phyloP scores from a whole-genome alignment of 805 yeast genomes.

The Lachancea sp. region DNA sequence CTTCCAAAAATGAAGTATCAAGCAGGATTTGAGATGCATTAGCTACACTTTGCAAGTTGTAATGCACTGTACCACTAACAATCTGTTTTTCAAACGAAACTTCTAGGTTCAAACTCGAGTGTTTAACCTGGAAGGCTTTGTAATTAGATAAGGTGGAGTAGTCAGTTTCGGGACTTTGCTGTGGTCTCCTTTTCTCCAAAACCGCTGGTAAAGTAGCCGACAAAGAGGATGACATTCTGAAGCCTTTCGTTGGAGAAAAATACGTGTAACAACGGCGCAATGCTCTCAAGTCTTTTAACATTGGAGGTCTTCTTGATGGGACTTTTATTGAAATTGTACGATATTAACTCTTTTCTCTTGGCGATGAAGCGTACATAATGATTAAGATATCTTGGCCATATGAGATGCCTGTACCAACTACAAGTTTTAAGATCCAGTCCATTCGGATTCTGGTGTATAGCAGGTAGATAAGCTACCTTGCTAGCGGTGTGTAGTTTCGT shows the following conservation, averaged over 20 bases:
- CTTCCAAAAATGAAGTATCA: slow-evolving; percentile 60
- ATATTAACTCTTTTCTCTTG: too few relatives aligned
- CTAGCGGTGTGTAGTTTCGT: too few relatives aligned
- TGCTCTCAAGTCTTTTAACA: neutral
- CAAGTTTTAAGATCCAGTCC: too few relatives aligned
- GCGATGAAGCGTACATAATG: neutral
- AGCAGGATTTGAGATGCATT: slow-evolving; percentile 41
- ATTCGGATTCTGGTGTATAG: too few relatives aligned
- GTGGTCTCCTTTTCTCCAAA: slow-evolving; percentile 29
- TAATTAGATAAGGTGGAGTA: slow-evolving; percentile 79
- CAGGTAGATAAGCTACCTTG: too few relatives aligned
- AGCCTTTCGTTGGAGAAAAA: neutral
- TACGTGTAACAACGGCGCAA: neutral
- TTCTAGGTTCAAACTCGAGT: slow-evolving; percentile 47
- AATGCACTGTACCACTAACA: slow-evolving; percentile 51
- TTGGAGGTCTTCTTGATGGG: neutral
- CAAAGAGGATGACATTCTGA: neutral
- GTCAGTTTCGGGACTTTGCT: slow-evolving; percentile 47
- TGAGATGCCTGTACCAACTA: too few relatives aligned
- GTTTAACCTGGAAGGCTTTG: slow-evolving; percentile 40
- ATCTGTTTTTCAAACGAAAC: slow-evolving; percentile 49
- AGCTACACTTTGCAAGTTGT: slow-evolving; percentile 34
- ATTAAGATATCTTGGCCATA: neutral
- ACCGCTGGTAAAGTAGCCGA: slow-evolving; percentile 21
- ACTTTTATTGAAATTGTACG: too few relatives aligned